Base-by-base conservation (phyloP, 106 monocot species). In the Triglochin maritima region DNA sequence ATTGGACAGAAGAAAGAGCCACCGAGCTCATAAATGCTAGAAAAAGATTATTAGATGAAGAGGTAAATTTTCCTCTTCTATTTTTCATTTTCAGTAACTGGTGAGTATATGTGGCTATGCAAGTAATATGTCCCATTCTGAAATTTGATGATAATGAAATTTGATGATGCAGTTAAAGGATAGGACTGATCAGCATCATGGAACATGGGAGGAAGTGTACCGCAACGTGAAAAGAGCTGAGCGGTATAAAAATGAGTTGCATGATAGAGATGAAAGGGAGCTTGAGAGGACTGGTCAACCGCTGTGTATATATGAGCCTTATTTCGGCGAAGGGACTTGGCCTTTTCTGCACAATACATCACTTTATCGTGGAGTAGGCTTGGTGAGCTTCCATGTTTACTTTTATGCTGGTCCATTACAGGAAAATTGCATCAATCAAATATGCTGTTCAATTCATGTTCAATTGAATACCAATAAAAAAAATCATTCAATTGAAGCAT, bases 181-280 rank as follows among this genome's bases (percentile, higher is more conserved):
- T 60, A 88, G 96, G 69, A 82, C 63, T 64, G 88, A 86, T 16
- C 91, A 84, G 57, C 70, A 78, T 59, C 86, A 84, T 83, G 91
- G 88, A 74, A 84, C 84, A 63, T 98, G 96, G 96, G 96, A 98
- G 78, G 96, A 98, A 64, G 91, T 98, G 43, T 98, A 88, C 63
- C 81, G 86, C 61, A 98, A 75, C 76, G 86, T 69, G 55, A 98
- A 84, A 81, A 86, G 57, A 71, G 85, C 86, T 49, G 96, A 98
- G 43, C 78, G 96, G 62, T 71, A 76, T 56, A 98, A 80, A 73
- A 86, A 84, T 72, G 96, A 92, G 63, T 63, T 86, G 62, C 88
- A 92, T 77, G 91, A 92, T 73, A 81, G 91, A 75, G 88, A 92
- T 76, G 91, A 92, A 29, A 81, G 76, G 74, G 96, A 98, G 73